Evolutionary conservation across 2,329 filamentous ascomycete genomes (phyloP).

Genomic region (Cordyceps javanica): DNA sequence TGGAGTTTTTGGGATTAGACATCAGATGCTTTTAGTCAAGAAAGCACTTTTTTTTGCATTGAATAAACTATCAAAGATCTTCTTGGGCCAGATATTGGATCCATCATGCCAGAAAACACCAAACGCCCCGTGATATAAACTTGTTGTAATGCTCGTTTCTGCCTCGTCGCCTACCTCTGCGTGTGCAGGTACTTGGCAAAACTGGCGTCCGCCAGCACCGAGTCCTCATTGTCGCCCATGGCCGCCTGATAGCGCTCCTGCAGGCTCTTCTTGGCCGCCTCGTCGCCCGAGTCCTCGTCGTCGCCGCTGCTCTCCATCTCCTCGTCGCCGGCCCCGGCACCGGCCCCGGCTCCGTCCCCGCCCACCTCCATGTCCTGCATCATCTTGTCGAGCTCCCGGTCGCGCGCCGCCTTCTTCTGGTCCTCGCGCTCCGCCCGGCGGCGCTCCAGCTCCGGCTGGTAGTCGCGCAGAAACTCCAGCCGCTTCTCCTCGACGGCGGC

Average conservation of each 20-base stretch:
- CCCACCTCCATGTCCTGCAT: slow-evolving; percentile 80
- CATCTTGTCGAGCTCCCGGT: slow-evolving; percentile 82
- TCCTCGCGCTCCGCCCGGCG: slow-evolving; percentile 69
- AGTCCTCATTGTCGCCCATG: slow-evolving; percentile 52
- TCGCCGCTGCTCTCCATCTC: slow-evolving; percentile 54
- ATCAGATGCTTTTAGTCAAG: neutral
- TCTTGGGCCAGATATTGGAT: neutral
- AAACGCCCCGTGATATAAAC: slow-evolving; percentile 20
- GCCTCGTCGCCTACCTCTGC: slow-evolving; percentile 25
- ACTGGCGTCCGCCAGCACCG: slow-evolving; percentile 49
- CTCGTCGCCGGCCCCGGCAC: slow-evolving; percentile 42
- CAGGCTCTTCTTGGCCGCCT: slow-evolving; percentile 58
- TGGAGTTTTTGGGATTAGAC: slow-evolving; percentile 10
- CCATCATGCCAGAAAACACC: slow-evolving; percentile 4
- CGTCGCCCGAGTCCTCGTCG: slow-evolving; percentile 53
- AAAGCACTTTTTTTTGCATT: neutral
- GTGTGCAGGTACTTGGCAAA: slow-evolving; percentile 55
- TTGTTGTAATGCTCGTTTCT: neutral
- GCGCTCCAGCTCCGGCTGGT: slow-evolving; percentile 83
- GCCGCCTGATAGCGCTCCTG: slow-evolving; percentile 73
- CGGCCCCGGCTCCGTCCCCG: slow-evolving; percentile 29
- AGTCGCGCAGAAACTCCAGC: slow-evolving; percentile 82
- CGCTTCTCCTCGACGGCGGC: slow-evolving; percentile 80
- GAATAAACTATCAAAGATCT: neutral
- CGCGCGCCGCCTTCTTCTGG: slow-evolving; percentile 62